Evolutionary conservation across 139 green algal genomes (phyloP).

Genomic region (Nannochloris sp.): DNA sequence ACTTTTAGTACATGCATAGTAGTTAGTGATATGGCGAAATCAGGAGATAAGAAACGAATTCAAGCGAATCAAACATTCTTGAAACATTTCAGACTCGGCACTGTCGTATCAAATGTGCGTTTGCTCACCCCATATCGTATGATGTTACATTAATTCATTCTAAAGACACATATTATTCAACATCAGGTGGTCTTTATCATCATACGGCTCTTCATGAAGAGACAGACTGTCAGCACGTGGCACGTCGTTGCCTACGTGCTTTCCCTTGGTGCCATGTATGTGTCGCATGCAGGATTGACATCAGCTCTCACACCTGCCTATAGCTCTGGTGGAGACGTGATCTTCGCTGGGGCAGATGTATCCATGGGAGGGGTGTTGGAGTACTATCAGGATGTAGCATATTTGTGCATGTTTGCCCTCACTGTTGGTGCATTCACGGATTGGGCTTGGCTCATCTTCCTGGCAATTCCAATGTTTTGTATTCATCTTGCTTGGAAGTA

Average conservation of each 20-base stretch:
- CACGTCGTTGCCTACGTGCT: conserved; percentile 26
- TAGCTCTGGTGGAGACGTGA: conserved; percentile 40
- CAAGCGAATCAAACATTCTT: conserved; percentile 47
- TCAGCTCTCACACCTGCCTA: conserved; percentile 36
- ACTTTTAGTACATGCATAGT: no score
- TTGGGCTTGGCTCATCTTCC: conserved; percentile 40
- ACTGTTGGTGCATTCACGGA: conserved; percentile 27
- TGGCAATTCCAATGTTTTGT: conserved; percentile 29
- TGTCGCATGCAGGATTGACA: conserved; percentile 41
- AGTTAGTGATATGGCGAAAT: conserved; percentile 47
- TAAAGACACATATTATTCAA: neutral
- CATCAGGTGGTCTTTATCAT: conserved; percentile 20
- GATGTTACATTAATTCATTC: neutral
- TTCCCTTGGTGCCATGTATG: conserved; percentile 18
- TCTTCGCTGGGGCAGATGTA: conserved; percentile 58
- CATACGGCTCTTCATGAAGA: conserved; percentile 26
- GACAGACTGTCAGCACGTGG: neutral
- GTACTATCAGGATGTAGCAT: conserved; percentile 68
- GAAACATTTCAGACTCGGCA: conserved; percentile 15
- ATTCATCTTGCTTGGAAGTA: conserved; percentile 9
- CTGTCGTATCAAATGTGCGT: conserved; percentile 29
- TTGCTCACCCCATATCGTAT: no score
- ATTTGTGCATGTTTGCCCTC: conserved; percentile 57
- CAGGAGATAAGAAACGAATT: conserved; percentile 53
- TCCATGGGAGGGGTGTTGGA: conserved; percentile 43